These are phyloP conservation scores for Verticillium dahliae DNA, from an alignment of 2,329 filamentous ascomycete species.

Conservation along the genomic window DNA sequence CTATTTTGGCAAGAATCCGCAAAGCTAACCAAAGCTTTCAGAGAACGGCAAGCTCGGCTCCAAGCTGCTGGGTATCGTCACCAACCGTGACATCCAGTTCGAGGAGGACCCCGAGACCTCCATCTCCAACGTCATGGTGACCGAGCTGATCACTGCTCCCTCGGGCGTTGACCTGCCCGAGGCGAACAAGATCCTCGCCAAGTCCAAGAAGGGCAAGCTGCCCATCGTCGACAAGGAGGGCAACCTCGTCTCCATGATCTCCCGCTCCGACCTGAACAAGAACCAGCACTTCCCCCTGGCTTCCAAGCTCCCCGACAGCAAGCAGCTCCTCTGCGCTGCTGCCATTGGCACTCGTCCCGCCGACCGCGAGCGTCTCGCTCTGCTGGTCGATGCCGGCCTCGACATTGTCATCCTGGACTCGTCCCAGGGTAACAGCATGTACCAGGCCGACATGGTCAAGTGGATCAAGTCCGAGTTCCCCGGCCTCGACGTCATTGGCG, in stretches of 20 bases:
- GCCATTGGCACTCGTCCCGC: conserved; percentile 92
- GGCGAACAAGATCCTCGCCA: conserved; percentile 87
- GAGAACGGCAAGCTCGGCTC: conserved; percentile 89
- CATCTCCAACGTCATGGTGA: conserved; percentile 91
- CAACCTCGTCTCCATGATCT: conserved; percentile 88
- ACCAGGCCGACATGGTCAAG: conserved; percentile 97
- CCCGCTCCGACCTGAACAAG: conserved; percentile 94
- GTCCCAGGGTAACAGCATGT: conserved; percentile 97
- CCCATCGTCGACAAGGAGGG: conserved; percentile 79
- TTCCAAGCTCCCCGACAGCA: conserved; percentile 92
- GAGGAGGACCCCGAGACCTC: conserved; percentile 67
- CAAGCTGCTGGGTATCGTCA: conserved; percentile 95
- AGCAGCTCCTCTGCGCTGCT: conserved; percentile 93
- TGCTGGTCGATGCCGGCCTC: conserved; percentile 88
- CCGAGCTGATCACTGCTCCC: conserved; percentile 81
- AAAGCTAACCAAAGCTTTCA: conserved; percentile 28
- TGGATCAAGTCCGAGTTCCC: conserved; percentile 88
- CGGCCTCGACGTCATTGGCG: conserved; percentile 86
- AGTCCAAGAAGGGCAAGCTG: conserved; percentile 98
- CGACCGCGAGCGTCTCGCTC: conserved; percentile 79
- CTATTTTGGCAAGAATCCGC: background rate
- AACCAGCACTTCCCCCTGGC: conserved; percentile 95
- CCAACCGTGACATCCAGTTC: conserved; percentile 96
- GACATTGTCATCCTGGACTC: conserved; percentile 95
- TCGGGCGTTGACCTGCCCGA: conserved; percentile 77